phyloP scores from a whole-genome alignment of 768 basidiomycete genomes.

The Boletus reticuloceps region DNA sequence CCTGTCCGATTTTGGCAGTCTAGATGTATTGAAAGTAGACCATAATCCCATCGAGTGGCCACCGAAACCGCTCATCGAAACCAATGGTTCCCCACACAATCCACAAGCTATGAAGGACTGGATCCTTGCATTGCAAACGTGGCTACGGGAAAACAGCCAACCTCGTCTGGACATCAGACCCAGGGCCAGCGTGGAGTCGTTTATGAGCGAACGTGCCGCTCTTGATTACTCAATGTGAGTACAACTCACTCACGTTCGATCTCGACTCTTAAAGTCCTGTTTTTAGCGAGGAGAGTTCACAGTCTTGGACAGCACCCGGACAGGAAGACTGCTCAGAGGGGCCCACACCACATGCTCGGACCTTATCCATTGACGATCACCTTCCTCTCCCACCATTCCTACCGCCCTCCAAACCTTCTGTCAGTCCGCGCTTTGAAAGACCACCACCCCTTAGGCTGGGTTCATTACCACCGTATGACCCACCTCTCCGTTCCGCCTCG shows the following conservation, averaged over 20 bases:
- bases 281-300: conserved; percentile 39
- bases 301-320: conserved; percentile 45
- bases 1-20: conserved; percentile 63
- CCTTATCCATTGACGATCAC: conserved; percentile 61
- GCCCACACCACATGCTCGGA: conserved; percentile 56
- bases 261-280: conserved; percentile 4
- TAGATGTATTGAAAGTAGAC: conserved; percentile 83
- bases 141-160: conserved; percentile 60
- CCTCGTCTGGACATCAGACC: conserved; percentile 30
- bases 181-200: conserved; percentile 48
- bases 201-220: conserved; percentile 41
- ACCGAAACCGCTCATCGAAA: conserved; percentile 54
- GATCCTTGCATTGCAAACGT: conserved; percentile 68
- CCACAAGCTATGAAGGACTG: conserved; percentile 63
- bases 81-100: conserved; percentile 40
- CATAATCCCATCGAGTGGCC: conserved; percentile 97
- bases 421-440: conserved; percentile 33
- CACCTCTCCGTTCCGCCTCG: conserved; percentile 48
- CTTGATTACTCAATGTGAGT: conserved; percentile 35
- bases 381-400: conserved; percentile 39
- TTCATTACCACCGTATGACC: conserved; percentile 39
- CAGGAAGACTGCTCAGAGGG: conserved; percentile 36
- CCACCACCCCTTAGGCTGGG: conserved; percentile 51
- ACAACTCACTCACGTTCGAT: not conserved
- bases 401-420: conserved; percentile 25